Evolutionary conservation across 495 filamentous ascomycete species (phyloP), one percentile per base, ranked within the genome.

Genomic region (Lasiosphaeria hispida): DNA sequence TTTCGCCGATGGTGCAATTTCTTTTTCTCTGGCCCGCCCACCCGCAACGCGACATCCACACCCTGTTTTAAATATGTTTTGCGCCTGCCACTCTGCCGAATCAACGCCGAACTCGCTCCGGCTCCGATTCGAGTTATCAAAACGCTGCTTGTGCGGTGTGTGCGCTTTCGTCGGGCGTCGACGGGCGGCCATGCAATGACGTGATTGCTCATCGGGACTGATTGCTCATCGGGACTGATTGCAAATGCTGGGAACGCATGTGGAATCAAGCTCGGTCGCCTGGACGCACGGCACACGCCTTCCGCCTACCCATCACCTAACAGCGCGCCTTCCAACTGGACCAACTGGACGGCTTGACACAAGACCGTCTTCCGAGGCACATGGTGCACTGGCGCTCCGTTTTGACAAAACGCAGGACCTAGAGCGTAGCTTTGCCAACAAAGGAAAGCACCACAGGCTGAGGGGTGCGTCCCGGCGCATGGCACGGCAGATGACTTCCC

Each of bases 1-100:
- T 37, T 38, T 23, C 37, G 39, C 13, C 58, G 58, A 63, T 63
- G 61, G 61, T 57, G 58, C 62, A 61, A 61, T 61, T 58, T 40
- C 18, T 33, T 45, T 55, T 42, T 50, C 55, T 51, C 10, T 11
- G 39, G n/a, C 11, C 36, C 14, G 11, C 6, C 18, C 7, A 13
- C 10, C 17, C 40, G 15, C 15, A 14, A 33, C 11, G 10, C 47
- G 23, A 13, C 11, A 30, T 17, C 10, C 10, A 17, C 23, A 39
- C 14, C 42, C 35, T 38, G 53, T 61, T 61, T 61, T 61, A 56
- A 52, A 61, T 52, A 52, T 11, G 39, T 53, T 40, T 48, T 18
- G 44, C 14, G 15, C 42, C 40, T 4, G 17, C n/a, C 10, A 17
- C n/a, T 13, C n/a, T 14, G 30, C 30, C 38, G 52, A 14, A 38